Evolutionary conservation across 2,329 filamentous ascomycete genomes (phyloP), one percentile per base, ranked within the genome.

Genomic region (Aspergillus brasiliensis): DNA sequence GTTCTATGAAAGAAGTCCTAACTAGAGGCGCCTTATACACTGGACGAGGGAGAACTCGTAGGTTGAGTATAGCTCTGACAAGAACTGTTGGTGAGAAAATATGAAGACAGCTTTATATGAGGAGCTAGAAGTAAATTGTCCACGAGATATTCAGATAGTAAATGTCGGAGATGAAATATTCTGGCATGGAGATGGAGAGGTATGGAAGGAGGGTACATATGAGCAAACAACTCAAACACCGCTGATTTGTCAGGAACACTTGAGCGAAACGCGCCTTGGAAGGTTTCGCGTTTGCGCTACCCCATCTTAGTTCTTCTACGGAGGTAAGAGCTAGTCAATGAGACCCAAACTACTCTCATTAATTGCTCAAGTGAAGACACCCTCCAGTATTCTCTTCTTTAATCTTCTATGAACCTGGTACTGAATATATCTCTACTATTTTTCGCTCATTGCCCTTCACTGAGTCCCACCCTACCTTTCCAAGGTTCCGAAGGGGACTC

Each of bases 201-300:
- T 21, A 42, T 21, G 40, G 11, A 21, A 42, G 17, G 10, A 13
- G 4, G 8, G n/a, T 28, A 28, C 28, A 8, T 19, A 25, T 28
- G 31, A 57, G 56, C 66, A 69, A 67, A 69, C 66, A 59, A 7
- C 31, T 27, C 61, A 67, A 69, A 67, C 64, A 61, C 56, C 15
- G 46, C 48, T 56, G 49, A 56, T 53, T 56, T 27, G 44, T 54
- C 28, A 46, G 46, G 37, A 44, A 60, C 38, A 28, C 23, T 49
- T 17, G 46, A 49, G 27, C 11, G 46, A 31, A 25, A 28, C 60
- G 60, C 54, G 53, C 40, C n/a, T 15, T 15, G n/a, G 19, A 15
- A 34, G 27, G 17, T 57, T 57, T 59, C 60, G 57, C 47, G 54
- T 57, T 62, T 54, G n/a, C 44, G 19, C 47, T 8, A 37, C 51